Evolutionary conservation across 139 green algal genomes (phyloP).

Genomic region (Chlorella sp.): DNA sequence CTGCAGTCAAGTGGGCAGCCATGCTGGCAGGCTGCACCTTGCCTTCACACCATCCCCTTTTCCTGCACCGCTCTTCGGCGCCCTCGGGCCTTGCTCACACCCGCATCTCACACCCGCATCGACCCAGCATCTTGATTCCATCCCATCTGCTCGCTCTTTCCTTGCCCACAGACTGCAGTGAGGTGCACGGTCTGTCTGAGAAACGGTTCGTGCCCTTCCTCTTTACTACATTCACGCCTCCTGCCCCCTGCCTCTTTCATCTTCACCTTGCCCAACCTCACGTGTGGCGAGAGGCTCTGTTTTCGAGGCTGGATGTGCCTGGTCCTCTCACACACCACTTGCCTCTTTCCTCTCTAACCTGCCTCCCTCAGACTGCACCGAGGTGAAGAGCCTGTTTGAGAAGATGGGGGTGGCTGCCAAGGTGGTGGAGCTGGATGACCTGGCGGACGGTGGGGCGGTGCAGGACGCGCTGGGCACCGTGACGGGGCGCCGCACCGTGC

Average conservation of each 20-base stretch:
- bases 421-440: constrained; percentile 72
- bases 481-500: constrained; percentile 72
- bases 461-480: constrained; percentile 65
- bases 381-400: constrained; percentile 75
- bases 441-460: constrained; percentile 72
- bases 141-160: neutral
- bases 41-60: too few relatives aligned
- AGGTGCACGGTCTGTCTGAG: constrained; percentile 73
- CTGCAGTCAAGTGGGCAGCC: too few relatives aligned
- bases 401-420: constrained; percentile 62
- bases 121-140: neutral
- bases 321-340: too few relatives aligned
- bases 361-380: constrained; percentile 44
- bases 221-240: neutral
- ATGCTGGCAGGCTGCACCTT: neutral
- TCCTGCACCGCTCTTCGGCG: neutral
- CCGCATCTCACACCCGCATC: too few relatives aligned
- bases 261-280: too few relatives aligned
- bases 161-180: constrained; percentile 44
- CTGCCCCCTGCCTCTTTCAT: too few relatives aligned
- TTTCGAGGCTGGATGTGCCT: too few relatives aligned
- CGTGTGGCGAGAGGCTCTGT: too few relatives aligned
- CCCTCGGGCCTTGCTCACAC: too few relatives aligned
- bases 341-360: neutral
- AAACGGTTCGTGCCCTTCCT: constrained; percentile 52